Base-by-base conservation (phyloP, 352 stramenopile genomes). In the Phytophthora idaei region DNA sequence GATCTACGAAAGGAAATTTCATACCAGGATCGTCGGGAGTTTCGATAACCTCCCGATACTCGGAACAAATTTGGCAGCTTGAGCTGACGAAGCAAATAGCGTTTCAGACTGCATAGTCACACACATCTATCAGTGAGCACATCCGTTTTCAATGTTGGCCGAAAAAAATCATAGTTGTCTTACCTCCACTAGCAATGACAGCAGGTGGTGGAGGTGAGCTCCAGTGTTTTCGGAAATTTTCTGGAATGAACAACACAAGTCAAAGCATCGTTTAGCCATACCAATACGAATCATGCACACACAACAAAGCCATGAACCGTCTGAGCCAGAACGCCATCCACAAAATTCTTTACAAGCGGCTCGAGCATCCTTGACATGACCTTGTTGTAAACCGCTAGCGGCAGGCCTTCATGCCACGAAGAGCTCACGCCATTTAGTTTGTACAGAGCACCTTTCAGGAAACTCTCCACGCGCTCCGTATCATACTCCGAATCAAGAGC, bases 401-500 rank as follows among this genome's bases (percentile, higher is more conserved):
- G 77, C 1, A 93, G 62, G 0, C 82, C 85, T 67, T 92, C 87
- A 8, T 74, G 73, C 87, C 87, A 95, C n/a, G 71, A 78, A 8
- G 73, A 65, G 21, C 64, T 80, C 29, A 92, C 77, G 15, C 65
- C 72, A 37, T 88, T 82, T 5, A 95, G 63, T 64, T 92, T 90
- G 69, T 90, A 89, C 12, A 93, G 61, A 4, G 62, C 53, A 14
- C 68, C 65, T 55, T 89, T 90, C 37, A 94, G 14, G 17, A 82
- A 90, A 7, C 67, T 73, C 53, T 94, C 87, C 1, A 90, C 53
- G 6, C 58, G 77, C 14, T 69, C 58, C 54, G 76, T 70, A 17
- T 71, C 58, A 1, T 64, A 49, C 34, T 85, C 69, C 1, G 74
- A 77, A 60, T 87, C 71, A 36, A 87, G 42, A 9, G 76, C 61